Conservation (phyloP, 139 green algal genomes). For the Chlorella sorokiniana region DNA sequence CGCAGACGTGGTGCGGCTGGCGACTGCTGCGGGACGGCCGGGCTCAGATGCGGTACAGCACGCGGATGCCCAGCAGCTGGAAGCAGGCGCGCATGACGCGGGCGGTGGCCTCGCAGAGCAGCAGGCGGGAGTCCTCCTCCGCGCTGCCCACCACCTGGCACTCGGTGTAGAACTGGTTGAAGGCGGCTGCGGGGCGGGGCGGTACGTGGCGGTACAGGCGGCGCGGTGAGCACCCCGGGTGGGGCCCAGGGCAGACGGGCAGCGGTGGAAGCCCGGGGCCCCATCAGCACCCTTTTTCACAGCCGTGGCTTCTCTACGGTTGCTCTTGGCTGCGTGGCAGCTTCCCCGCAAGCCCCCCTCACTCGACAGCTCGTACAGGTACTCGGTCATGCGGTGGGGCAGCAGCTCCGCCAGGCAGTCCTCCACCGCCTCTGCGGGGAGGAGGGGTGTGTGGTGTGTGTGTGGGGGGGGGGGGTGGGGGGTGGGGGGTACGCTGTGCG, state of each 20-base stretch:
- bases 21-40: not conserved
- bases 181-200: constrained; percentile 60
- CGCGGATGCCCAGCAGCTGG: constrained; percentile 90
- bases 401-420: constrained; percentile 80
- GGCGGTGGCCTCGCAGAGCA: constrained; percentile 89
- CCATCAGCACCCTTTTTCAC: too few species aligned
- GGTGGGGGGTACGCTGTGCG: not conserved
- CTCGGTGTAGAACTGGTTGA: constrained; percentile 94
- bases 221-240: too few species aligned
- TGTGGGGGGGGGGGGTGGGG: not conserved
- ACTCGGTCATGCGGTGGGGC: constrained; percentile 93
- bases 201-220: not conserved
- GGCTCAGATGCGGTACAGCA: constrained; percentile 88
- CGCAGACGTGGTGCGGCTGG: too few species aligned
- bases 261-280: too few species aligned
- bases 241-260: too few species aligned
- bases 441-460: too few species aligned
- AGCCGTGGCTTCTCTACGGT: too few species aligned
- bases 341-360: not conserved
- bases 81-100: constrained; percentile 92
- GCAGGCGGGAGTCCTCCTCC: constrained; percentile 84
- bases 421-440: constrained; percentile 80
- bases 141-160: constrained; percentile 89
- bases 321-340: too few species aligned
- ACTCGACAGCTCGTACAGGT: constrained; percentile 88